Conservation (phyloP, 768 basidiomycete species). For the Boletus coccyginus region DNA sequence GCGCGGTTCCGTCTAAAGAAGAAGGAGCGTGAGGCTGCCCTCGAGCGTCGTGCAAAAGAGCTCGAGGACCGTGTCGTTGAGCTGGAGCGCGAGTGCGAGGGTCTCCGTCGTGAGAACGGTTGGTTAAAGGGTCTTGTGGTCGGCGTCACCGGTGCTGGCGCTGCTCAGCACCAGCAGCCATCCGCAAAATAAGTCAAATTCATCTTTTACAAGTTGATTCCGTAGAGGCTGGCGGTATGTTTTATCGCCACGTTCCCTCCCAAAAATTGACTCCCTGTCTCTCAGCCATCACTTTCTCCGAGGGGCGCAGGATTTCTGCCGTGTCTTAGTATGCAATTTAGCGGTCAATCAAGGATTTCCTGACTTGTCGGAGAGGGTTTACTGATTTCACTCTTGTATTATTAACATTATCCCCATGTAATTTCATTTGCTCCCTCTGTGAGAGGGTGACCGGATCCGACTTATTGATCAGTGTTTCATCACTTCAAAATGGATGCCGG, state of each 20-base stretch:
- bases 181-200: conserved; percentile 14
- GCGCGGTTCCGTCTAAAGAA: conserved; percentile 95
- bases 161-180: conserved; percentile 30
- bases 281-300: not conserved
- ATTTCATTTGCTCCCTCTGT: not conserved
- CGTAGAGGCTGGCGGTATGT: not conserved
- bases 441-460: not conserved
- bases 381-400: conserved; percentile 16
- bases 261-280: not conserved
- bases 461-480: not conserved
- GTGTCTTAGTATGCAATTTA: not conserved
- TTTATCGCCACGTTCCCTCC: not conserved
- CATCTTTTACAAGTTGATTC: not conserved
- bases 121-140: conserved; percentile 92
- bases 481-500: not conserved
- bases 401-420: conserved; percentile 12
- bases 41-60: conserved; percentile 84
- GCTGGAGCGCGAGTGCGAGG: conserved; percentile 90
- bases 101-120: conserved; percentile 82
- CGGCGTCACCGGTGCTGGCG: conserved; percentile 74
- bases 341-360: not conserved
- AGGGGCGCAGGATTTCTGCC: not conserved
- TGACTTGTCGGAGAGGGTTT: not conserved
- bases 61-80: conserved; percentile 75
- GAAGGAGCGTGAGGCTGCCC: conserved; percentile 89